Evolutionary conservation across 371 early-diverging fungal genomes (phyloP), one percentile per base, ranked within the genome.

Genomic region (Mortierella sp.): DNA sequence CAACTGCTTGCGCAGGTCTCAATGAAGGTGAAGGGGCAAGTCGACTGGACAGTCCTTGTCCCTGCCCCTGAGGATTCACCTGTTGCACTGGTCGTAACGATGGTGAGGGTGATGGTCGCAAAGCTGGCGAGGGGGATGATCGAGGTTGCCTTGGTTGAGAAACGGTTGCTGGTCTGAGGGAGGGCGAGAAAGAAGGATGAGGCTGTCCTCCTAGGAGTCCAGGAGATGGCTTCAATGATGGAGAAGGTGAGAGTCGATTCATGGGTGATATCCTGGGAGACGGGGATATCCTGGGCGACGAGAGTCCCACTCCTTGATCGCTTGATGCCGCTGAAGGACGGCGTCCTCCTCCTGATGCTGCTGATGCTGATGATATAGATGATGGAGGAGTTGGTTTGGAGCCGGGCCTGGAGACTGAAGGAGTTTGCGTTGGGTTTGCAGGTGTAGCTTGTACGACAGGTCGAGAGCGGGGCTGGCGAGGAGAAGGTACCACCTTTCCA

Each of bases 401-500:
- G 9, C 9, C 9, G 38, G 42, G 44, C 24, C 68, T 19, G 24
- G 68, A 1, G 24, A 31, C 2, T 19, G 34, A 16, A 5, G 16
- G 42, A 55, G 50, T 10, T 21, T 57, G 31, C 6, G 65, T 38
- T 63, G n/a, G 21, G 0, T 34, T 48, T 55, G 54, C 7, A 5
- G n/a, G 50, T 24, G 1, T 50, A 16, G 28, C 31, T 58, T 58
- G 19, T 6, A 68, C 68, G 24, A 9, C 42, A 42, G 68, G 42
- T 0, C 68, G 68, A 24, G 74, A 70, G 0, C 65, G 79, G 47
- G 76, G 60, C 19, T 44, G 38, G 11, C 76, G 77, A 31, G 73
- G 28, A 42, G 55, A 75, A 11, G 82, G 82, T 1, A 21, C 24
- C 16, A 85, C 47, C 21, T 65, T 54, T 19, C 85, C 85, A 8